A percentile compares a stretch with the other conserved stretches of the same genome.
These are phyloP conservation scores for Microcyclospora tardicrescens DNA, from an alignment of 2,329 filamentous ascomycete species.

Conservation along the genomic window DNA sequence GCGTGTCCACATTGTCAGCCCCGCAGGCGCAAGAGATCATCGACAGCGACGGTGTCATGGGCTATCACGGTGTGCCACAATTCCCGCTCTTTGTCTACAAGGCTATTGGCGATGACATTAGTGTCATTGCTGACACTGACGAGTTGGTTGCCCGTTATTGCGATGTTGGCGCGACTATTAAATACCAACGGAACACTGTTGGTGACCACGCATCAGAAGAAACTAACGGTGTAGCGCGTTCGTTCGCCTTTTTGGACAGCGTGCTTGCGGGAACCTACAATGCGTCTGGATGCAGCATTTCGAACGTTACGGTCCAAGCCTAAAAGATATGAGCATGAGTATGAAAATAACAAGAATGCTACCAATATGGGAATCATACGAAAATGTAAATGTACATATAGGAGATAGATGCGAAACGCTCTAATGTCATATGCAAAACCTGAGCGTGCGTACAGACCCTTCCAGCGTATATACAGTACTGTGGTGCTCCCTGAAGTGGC, in stretches of 20 bases:
- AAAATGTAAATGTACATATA: no score
- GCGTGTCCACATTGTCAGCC: conserved; percentile 12
- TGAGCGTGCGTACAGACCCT: no score
- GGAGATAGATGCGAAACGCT: no score
- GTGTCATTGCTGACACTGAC: conserved; percentile 32
- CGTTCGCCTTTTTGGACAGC: conserved; percentile 16
- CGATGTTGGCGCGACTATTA: conserved; percentile 27
- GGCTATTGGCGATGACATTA: conserved; percentile 35
- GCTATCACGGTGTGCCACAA: conserved; percentile 29
- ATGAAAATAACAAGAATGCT: no score
- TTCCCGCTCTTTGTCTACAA: conserved; percentile 42
- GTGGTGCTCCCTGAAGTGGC: no score
- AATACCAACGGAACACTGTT: conserved; percentile 33
- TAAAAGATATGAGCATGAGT: no score
- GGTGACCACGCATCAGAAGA: conserved; percentile 30
- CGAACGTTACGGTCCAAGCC: conserved; percentile 12
- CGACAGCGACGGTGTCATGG: conserved; percentile 23
- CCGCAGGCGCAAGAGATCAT: conserved; percentile 17
- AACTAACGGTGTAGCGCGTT: conserved; percentile 22
- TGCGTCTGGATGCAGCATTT: conserved; percentile 15
- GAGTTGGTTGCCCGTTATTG: conserved; percentile 32
- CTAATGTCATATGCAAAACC: no score
- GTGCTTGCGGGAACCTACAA: conserved; percentile 14
- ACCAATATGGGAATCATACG: no score
- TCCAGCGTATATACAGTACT: no score